phyloP scores from a whole-genome alignment of 768 basidiomycete species.

The Clitopilus hobsonii region DNA sequence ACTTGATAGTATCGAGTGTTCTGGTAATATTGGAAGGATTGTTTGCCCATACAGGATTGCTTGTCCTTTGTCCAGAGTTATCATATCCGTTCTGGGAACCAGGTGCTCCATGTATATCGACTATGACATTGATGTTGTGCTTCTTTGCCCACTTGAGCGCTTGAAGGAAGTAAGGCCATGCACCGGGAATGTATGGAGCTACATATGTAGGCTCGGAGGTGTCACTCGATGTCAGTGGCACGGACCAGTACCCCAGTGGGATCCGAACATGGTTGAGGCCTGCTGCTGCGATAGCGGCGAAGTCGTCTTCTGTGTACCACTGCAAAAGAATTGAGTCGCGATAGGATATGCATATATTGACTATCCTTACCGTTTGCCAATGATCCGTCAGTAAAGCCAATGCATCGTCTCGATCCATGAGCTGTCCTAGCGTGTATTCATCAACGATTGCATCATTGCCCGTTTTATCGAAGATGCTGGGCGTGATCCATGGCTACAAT shows the following conservation, averaged over 20 bases:
- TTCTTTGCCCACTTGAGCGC: slow-evolving; percentile 62
- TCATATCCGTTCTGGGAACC: slow-evolving; percentile 68
- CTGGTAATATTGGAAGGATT: slow-evolving; percentile 43
- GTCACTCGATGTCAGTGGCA: slow-evolving; percentile 55
- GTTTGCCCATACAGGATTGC: slow-evolving; percentile 50
- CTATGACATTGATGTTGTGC: slow-evolving; percentile 60
- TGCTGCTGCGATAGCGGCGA: slow-evolving; percentile 56
- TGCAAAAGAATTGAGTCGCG: slow-evolving; percentile 10
- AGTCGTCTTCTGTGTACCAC: slow-evolving; percentile 71
- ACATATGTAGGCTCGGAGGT: slow-evolving; percentile 41
- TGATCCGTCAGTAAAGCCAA: slow-evolving; percentile 41
- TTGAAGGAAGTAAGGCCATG: slow-evolving; percentile 64
- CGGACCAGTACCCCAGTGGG: slow-evolving; percentile 75
- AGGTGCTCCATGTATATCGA: slow-evolving; percentile 76
- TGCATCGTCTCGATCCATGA: slow-evolving; percentile 41
- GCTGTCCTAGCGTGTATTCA: slow-evolving; percentile 56
- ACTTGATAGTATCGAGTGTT: slow-evolving; percentile 56
- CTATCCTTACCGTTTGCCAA: slow-evolving; percentile 46
- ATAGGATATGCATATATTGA: neutral
- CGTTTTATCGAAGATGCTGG: slow-evolving; percentile 64
- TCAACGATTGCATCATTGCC: slow-evolving; percentile 52
- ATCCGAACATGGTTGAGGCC: slow-evolving; percentile 76
- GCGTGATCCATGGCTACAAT: slow-evolving; percentile 71
- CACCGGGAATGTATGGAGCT: slow-evolving; percentile 55
- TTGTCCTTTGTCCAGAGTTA: slow-evolving; percentile 66